phyloP scores from a whole-genome alignment of 2,329 filamentous ascomycete species.

The Botrytis fabae region DNA sequence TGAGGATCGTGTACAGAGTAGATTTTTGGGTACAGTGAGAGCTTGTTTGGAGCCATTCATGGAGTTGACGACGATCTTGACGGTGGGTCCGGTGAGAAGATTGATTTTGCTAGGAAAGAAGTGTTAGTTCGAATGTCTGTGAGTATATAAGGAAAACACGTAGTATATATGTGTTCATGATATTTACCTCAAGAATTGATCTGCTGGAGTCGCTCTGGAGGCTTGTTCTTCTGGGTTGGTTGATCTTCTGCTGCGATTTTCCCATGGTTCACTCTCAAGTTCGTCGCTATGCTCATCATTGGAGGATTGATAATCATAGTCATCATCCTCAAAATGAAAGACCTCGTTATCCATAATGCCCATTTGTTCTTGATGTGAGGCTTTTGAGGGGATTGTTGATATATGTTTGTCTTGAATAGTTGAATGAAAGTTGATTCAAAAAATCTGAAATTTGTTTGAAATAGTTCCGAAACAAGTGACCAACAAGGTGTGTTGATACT shows the following conservation, averaged over 20 bases:
- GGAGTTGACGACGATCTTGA: constrained; percentile 23
- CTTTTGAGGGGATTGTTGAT: neutral
- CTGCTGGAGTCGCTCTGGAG: neutral
- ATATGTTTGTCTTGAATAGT: neutral
- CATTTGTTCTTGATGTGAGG: neutral
- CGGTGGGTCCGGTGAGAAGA: constrained; percentile 14
- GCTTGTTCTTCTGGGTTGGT: neutral
- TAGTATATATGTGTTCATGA: neutral
- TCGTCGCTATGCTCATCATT: constrained; percentile 1
- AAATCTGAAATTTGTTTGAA: neutral
- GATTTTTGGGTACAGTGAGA: constrained; percentile 20
- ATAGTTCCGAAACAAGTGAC: neutral
- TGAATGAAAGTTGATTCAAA: neutral
- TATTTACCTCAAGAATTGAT: constrained; percentile 13
- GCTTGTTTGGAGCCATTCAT: neutral
- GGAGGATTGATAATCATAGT: constrained; percentile 2
- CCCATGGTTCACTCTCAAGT: neutral
- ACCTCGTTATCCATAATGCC: constrained; percentile 1
- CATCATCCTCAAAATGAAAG: constrained; percentile 6
- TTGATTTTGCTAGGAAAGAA: neutral
- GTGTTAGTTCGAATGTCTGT: neutral
- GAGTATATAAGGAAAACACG: fast-evolving
- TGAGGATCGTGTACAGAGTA: constrained; percentile 25
- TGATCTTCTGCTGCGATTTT: neutral
- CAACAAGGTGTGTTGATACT: constrained; percentile 6